Conservation (phyloP, 208 protist species). For the Endotrypanum monterogeii region DNA sequence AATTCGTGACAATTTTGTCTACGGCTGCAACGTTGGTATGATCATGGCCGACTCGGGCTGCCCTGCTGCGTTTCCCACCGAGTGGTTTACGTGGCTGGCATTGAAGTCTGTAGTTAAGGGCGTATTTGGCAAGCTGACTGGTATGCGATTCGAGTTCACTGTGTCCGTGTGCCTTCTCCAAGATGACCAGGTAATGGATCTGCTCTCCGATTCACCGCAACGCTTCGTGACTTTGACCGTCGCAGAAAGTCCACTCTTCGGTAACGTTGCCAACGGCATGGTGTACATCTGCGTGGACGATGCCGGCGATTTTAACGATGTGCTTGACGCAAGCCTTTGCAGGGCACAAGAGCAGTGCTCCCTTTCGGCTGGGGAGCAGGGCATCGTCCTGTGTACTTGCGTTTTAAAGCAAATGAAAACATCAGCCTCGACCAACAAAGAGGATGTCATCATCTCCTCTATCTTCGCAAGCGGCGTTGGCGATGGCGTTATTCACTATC, state of each 20-base stretch:
- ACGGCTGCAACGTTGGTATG: slow-evolving; percentile 66
- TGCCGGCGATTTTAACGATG: slow-evolving; percentile 66
- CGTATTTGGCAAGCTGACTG: slow-evolving; percentile 44
- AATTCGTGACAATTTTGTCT: slow-evolving; percentile 58
- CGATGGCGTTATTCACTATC: slow-evolving; percentile 74
- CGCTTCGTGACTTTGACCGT: slow-evolving; percentile 50
- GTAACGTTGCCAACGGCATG: slow-evolving; percentile 65
- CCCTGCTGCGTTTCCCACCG: slow-evolving; percentile 38
- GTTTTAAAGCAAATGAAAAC: slow-evolving; percentile 70
- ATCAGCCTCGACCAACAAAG: slow-evolving; percentile 32
- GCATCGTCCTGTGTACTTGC: slow-evolving; percentile 66
- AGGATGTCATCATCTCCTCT: slow-evolving; percentile 71
- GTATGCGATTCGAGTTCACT: slow-evolving; percentile 40
- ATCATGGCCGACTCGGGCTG: slow-evolving; percentile 66
- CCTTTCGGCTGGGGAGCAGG: slow-evolving; percentile 41
- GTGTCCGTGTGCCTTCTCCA: slow-evolving; percentile 67
- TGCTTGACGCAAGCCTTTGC: slow-evolving; percentile 46
- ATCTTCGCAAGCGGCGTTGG: slow-evolving; percentile 74
- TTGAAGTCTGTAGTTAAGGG: slow-evolving; percentile 58
- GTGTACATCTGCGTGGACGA: slow-evolving; percentile 57
- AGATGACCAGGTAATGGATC: slow-evolving; percentile 74
- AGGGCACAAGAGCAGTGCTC: slow-evolving; percentile 24
- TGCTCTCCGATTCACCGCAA: slow-evolving; percentile 40
- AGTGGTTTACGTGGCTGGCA: slow-evolving; percentile 71
- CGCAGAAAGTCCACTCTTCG: slow-evolving; percentile 74